These are phyloP conservation scores for Cyclospora cayetanensis DNA, from an alignment of 169 alveolate species.

Conservation along the genomic window DNA sequence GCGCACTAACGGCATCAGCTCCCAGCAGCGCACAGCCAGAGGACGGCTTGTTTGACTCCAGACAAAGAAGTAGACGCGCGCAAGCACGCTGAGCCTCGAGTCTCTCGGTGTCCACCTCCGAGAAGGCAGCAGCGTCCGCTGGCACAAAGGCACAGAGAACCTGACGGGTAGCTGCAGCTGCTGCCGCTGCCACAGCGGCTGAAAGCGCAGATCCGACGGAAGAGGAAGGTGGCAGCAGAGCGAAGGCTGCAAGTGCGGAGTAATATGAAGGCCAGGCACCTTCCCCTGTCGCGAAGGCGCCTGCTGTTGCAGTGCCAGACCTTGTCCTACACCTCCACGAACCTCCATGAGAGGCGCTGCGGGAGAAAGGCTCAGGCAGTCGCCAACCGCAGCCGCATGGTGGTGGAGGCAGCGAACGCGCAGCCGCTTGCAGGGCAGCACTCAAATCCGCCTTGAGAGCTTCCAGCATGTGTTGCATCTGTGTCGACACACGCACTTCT, in stretches of 20 bases:
- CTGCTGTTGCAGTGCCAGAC: background rate
- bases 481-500: background rate
- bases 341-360: background rate
- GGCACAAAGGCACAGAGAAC: constrained; percentile 25
- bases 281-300: background rate
- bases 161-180: background rate
- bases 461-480: background rate
- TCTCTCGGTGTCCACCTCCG: constrained; percentile 7
- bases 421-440: background rate
- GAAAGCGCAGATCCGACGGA: constrained; percentile 7
- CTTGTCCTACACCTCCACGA: no score
- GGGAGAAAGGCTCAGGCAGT: background rate
- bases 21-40: background rate
- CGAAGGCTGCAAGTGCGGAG: background rate
- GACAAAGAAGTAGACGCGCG: background rate
- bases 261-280: background rate
- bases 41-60: background rate
- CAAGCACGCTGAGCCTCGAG: background rate
- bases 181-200: background rate
- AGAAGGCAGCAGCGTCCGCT: constrained; percentile 37
- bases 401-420: constrained; percentile 37
- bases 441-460: background rate
- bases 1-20: background rate
- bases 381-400: constrained; percentile 43
- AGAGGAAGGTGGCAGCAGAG: constrained; percentile 30